phyloP scores from a whole-genome alignment of 768 basidiomycete genomes.

The Calocybe cyanea region DNA sequence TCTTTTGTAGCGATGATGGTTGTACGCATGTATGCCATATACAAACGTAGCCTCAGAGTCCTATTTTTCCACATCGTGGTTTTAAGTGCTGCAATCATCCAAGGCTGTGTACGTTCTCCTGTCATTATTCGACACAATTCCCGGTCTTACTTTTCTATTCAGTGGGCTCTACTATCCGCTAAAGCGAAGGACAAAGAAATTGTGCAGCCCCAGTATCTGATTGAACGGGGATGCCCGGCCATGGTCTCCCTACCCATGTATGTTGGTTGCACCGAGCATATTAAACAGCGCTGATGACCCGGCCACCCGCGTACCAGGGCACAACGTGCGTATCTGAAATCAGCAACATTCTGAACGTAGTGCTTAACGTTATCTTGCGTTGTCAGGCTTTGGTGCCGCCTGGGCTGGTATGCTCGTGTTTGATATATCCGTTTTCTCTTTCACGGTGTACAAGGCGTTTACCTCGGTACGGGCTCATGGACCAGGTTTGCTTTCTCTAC shows the following conservation, averaged over 20 bases:
- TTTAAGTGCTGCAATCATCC: slow-evolving; percentile 16
- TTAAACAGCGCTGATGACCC: no score
- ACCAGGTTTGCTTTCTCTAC: slow-evolving; percentile 25
- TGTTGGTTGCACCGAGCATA: no score
- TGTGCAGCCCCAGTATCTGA: slow-evolving; percentile 9
- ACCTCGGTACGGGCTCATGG: slow-evolving; percentile 19
- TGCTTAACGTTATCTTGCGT: background rate
- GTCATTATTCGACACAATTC: background rate
- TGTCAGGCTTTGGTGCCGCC: slow-evolving; percentile 31
- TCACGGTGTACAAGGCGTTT: slow-evolving; percentile 39
- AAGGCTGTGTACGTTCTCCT: slow-evolving; percentile 31
- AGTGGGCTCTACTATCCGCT: slow-evolving; percentile 25
- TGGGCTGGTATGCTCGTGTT: slow-evolving; percentile 38
- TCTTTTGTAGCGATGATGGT: slow-evolving; percentile 25
- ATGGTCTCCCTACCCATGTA: slow-evolving; percentile 20
- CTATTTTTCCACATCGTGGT: slow-evolving; percentile 24
- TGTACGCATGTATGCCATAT: slow-evolving; percentile 42
- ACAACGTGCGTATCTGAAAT: background rate
- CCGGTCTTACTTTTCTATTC: slow-evolving; percentile 1
- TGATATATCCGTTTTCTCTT: slow-evolving; percentile 35
- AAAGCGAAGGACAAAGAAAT: slow-evolving; percentile 9
- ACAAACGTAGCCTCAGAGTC: slow-evolving; percentile 28
- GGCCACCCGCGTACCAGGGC: background rate
- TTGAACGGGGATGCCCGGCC: slow-evolving; percentile 21
- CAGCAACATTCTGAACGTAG: no score